Conservation (phyloP, 202 grass and related monocot genomes). For the Alloteropsis angusta region DNA sequence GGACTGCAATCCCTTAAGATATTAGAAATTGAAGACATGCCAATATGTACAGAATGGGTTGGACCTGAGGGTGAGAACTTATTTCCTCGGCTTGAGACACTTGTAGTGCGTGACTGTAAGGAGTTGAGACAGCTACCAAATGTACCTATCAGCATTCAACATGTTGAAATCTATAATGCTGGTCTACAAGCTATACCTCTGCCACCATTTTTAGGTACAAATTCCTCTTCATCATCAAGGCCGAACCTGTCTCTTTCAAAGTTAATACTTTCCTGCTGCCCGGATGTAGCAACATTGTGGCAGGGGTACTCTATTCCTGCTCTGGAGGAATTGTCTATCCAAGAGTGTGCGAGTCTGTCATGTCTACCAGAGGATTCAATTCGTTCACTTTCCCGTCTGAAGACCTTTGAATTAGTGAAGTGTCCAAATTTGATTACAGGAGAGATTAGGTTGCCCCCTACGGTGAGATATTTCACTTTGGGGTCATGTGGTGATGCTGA, state of each 20-base stretch:
- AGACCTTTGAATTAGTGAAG: neutral
- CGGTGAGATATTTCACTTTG: neutral
- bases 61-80: neutral
- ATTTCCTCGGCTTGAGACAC: neutral
- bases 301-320: constrained; percentile 1
- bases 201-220: neutral
- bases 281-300: neutral
- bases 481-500: neutral
- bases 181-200: neutral
- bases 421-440: neutral
- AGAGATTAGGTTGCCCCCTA: neutral
- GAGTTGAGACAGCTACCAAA: neutral
- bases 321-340: neutral
- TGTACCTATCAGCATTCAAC: neutral
- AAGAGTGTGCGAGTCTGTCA: neutral
- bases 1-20: constrained; percentile 14
- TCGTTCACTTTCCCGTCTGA: neutral
- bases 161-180: constrained; percentile 1
- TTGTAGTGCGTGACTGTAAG: neutral
- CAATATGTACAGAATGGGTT: constrained; percentile 6
- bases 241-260: neutral
- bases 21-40: neutral
- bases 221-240: neutral
- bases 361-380: neutral
- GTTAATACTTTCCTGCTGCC: neutral